These are phyloP conservation scores for Fomitopsis schrenkii DNA, from an alignment of 1,284 basidiomycete genomes.

Conservation along the genomic window DNA sequence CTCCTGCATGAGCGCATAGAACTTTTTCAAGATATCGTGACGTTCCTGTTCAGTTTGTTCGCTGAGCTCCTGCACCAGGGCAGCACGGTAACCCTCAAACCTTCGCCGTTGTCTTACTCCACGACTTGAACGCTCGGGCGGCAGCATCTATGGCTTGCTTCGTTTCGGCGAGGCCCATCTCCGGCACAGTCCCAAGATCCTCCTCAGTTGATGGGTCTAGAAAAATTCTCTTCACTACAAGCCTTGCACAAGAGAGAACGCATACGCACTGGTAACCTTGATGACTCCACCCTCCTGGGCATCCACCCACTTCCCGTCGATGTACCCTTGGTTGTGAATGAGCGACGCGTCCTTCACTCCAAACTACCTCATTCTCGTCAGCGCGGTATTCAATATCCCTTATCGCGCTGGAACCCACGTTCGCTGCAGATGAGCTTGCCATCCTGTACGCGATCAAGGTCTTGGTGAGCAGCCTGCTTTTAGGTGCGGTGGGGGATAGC, in stretches of 20 bases:
- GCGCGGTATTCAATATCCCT: not conserved
- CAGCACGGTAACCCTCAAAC: conserved; percentile 31
- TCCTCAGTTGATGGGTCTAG: conserved; percentile 83
- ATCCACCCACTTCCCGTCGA: conserved; percentile 82
- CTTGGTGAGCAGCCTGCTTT: conserved; percentile 8
- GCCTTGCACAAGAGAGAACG: not conserved
- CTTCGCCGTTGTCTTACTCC: conserved; percentile 80
- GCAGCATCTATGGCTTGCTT: conserved; percentile 79
- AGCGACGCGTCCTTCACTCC: conserved; percentile 74
- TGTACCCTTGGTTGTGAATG: conserved; percentile 71
- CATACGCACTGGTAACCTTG: conserved; percentile 65
- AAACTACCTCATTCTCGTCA: conserved; percentile 39
- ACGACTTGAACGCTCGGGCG: conserved; percentile 70
- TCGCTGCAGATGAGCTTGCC: conserved; percentile 21
- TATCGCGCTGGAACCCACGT: not conserved
- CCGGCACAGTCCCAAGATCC: conserved; percentile 77
- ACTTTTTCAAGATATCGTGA: conserved; percentile 75
- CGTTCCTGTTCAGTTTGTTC: conserved; percentile 45
- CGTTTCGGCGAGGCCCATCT: conserved; percentile 83
- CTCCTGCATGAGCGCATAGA: conserved; percentile 71
- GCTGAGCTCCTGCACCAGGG: too few species aligned
- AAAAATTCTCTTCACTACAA: not conserved
- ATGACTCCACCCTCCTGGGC: conserved; percentile 72
- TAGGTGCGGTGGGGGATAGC: conserved; percentile 2
- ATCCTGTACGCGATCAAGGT: conserved; percentile 18